Conservation (phyloP, 176 grass and related monocot genomes). For the Luzula sylvatica region DNA sequence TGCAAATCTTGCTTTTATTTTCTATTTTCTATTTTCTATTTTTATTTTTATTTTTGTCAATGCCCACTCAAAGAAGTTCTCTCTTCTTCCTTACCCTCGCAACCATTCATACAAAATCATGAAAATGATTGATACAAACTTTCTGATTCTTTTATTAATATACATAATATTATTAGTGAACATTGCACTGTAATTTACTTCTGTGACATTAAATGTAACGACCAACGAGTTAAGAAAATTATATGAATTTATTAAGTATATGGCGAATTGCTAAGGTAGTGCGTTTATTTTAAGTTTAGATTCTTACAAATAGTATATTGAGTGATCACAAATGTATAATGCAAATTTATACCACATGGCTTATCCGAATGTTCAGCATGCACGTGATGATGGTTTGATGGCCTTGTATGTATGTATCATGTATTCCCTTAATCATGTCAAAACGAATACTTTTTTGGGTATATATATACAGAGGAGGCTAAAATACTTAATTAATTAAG, state of each 20-base stretch:
- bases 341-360: conserved; percentile 9
- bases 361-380: conserved; percentile 15
- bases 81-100: background rate
- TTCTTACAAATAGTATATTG: too few species aligned
- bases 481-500: too few species aligned
- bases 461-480: too few species aligned
- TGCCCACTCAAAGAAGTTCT: conserved; percentile 16
- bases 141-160: background rate
- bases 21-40: too few species aligned
- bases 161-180: too few species aligned
- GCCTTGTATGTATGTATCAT: too few species aligned
- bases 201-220: background rate
- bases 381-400: conserved; percentile 11
- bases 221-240: too few species aligned
- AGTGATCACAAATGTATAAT: background rate
- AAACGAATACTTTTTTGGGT: too few species aligned
- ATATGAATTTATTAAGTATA: too few species aligned
- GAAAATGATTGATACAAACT: background rate
- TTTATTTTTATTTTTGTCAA: background rate
- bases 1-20: too few species aligned
- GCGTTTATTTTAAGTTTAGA: background rate
- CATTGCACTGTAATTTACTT: background rate
- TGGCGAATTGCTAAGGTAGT: background rate
- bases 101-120: conserved; percentile 4
- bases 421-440: too few species aligned